These are phyloP conservation scores for Tetradesmus obliquus DNA, from an alignment of 139 green algal species.

Conservation along the genomic window DNA sequence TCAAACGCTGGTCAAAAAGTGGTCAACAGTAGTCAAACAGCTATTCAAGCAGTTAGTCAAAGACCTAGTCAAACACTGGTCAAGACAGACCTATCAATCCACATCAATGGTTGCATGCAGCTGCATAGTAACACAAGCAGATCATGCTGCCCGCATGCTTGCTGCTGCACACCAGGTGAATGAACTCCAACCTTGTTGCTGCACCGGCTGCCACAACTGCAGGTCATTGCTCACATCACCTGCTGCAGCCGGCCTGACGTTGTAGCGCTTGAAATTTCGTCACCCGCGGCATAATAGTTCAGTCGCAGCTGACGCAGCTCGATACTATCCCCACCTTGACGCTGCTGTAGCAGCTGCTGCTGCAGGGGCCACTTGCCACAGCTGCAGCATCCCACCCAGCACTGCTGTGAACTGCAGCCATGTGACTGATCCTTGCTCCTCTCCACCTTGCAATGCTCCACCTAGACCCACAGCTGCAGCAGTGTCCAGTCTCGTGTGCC, in stretches of 20 bases:
- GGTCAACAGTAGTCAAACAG: background rate
- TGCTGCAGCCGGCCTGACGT: background rate
- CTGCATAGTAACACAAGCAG: background rate
- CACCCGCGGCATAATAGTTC: background rate
- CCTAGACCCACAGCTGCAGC: background rate
- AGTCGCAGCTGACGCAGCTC: background rate
- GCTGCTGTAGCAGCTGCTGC: background rate
- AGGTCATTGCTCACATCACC: too few species aligned
- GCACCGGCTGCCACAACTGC: too few species aligned
- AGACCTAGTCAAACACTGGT: too few species aligned
- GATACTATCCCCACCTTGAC: background rate
- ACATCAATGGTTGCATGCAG: background rate
- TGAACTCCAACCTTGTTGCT: background rate
- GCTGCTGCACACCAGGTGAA: too few species aligned
- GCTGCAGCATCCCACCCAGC: background rate
- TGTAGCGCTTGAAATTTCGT: background rate
- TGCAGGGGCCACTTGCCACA: too few species aligned
- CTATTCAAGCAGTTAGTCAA: too few species aligned
- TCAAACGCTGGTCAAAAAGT: background rate
- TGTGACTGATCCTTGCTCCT: background rate
- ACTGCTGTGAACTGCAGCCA: too few species aligned
- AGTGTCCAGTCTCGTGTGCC: background rate
- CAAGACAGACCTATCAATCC: too few species aligned
- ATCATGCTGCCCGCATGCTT: background rate
- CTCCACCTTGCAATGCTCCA: background rate